These are phyloP conservation scores for Rhynchosporium graminicola DNA, from an alignment of 2,329 filamentous ascomycete genomes.

Conservation along the genomic window DNA sequence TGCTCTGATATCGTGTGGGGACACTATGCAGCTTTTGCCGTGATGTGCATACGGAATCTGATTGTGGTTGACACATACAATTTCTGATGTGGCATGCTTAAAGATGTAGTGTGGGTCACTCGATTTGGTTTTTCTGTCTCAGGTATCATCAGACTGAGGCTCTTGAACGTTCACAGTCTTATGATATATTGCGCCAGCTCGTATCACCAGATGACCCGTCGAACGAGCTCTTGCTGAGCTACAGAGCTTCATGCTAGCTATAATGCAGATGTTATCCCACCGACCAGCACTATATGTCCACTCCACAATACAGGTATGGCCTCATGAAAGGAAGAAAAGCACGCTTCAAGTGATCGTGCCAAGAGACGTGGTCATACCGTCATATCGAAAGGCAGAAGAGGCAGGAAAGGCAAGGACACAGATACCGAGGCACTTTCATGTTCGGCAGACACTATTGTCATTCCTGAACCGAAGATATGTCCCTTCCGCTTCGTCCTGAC, in stretches of 20 bases:
- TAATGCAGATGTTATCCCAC: background rate
- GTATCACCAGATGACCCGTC: slow-evolving; percentile 19
- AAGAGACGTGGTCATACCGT: slow-evolving; percentile 30
- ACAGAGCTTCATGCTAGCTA: background rate
- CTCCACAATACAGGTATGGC: slow-evolving; percentile 28
- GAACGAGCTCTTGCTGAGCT: background rate
- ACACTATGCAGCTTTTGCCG: slow-evolving; percentile 14
- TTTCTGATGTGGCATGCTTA: slow-evolving; percentile 14
- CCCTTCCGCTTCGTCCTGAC: slow-evolving; percentile 35
- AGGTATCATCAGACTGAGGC: slow-evolving; percentile 11
- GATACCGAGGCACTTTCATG: slow-evolving; percentile 31
- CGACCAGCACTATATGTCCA: background rate
- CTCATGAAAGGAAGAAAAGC: slow-evolving; percentile 35
- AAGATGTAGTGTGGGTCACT: slow-evolving; percentile 4
- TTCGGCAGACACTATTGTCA: slow-evolving; percentile 21
- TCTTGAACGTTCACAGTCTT: slow-evolving; percentile 10
- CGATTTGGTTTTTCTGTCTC: slow-evolving; percentile 3
- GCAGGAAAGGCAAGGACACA: slow-evolving; percentile 34
- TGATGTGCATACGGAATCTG: slow-evolving; percentile 12
- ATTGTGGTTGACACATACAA: slow-evolving; percentile 9
- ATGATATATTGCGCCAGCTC: slow-evolving; percentile 3
- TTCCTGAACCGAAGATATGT: slow-evolving; percentile 29
- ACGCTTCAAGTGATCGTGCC: slow-evolving; percentile 31
- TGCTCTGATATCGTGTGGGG: slow-evolving; percentile 15
- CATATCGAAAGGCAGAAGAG: slow-evolving; percentile 31